A percentile compares a stretch with the other conserved stretches of the same genome.
phyloP scores from a whole-genome alignment of 129 eudicot species.

The Solidago caesia region DNA sequence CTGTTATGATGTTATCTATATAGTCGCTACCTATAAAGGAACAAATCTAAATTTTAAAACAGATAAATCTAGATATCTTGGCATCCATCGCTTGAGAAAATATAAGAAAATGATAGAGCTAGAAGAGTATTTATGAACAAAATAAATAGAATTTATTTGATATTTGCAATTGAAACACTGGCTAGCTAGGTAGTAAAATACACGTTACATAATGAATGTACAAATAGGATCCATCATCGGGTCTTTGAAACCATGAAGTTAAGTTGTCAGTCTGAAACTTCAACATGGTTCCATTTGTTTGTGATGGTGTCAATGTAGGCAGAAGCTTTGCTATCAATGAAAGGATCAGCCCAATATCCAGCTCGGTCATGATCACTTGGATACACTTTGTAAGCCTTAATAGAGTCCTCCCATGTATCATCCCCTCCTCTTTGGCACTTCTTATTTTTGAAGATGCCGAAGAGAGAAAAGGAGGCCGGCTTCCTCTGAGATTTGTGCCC shows the following conservation, averaged over 20 bases:
- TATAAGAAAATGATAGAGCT: no score
- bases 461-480: constrained; percentile 9
- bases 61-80: no score
- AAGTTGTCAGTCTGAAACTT: constrained; percentile 1
- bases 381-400: constrained; percentile 28
- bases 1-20: no score
- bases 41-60: no score
- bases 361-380: constrained; percentile 32
- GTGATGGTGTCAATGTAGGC: constrained; percentile 23
- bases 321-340: constrained; percentile 26
- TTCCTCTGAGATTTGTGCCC: not conserved
- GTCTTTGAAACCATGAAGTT: not conserved
- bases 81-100: no score
- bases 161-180: constrained; percentile 26
- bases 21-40: no score
- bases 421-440: constrained; percentile 14
- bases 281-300: constrained; percentile 22
- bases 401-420: constrained; percentile 23
- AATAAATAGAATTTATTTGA: constrained; percentile 20
- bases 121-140: not conserved
- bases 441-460: constrained; percentile 20
- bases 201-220: constrained; percentile 14
- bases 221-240: constrained; percentile 10
- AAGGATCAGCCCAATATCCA: constrained; percentile 29
- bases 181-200: constrained; percentile 22